Evolutionary conservation across 2,329 filamentous ascomycete genomes (phyloP), one percentile per base, ranked within the genome.

Genomic region (Didymella lethalis): DNA sequence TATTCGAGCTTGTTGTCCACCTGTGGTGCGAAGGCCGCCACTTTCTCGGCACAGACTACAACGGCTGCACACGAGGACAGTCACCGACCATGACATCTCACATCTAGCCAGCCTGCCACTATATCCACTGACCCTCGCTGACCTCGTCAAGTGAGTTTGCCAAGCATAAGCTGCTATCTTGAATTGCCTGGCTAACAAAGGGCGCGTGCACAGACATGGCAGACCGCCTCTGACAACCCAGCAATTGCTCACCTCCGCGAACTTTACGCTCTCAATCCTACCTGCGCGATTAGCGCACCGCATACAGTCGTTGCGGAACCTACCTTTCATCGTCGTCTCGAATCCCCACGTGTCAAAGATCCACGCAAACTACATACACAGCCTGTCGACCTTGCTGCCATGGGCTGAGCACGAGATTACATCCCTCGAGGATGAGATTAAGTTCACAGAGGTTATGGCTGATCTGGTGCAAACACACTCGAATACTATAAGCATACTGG

Each of bases 281-380:
- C 95, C 95, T 14, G 91, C 95, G 48, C 92, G 95, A 36, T 88
- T 99, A 26, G 95, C 95, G 26, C 92, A 96, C 75, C 92, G 95
- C 56, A 96, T 99, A 64, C 91, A 97, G 76, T 92, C 93, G 43
- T 83, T 99, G 18, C 90, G 93, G 64, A 97, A 96, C 75, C 86
- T 99, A 8, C 95, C 95, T 0, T 99, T 94, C 78, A 98, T 99
- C 64, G 94, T 99, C 54, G 95, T 99, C 26, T 93, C 94, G n/a
- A 98, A 99, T 75, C 92, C 93, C 0, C 92, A 97, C 75, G 93
- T 99, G 67, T 91, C 90, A 26, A 89, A 90, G 70, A 99, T 99
- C 65, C 97, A 98, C 82, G 89, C 91, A 78, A 98, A 97, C 79
- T 99, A 99, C 77, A 84, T 96, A 44, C 93, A 97, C 78, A 97